These are phyloP conservation scores for Hyaloscypha finlandica DNA, from an alignment of 495 filamentous ascomycete genomes.

Conservation along the genomic window DNA sequence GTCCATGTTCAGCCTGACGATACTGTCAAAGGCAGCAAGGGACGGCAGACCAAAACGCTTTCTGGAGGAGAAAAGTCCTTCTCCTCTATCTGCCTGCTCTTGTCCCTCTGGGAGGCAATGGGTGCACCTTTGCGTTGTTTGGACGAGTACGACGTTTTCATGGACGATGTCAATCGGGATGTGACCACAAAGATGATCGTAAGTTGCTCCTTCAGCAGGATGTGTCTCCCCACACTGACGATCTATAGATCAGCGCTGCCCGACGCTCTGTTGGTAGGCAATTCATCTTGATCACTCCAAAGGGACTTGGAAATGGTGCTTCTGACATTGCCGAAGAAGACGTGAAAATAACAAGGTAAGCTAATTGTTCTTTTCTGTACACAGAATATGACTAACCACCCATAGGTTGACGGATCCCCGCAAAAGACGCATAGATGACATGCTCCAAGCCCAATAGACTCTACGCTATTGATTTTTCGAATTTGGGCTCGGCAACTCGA, in stretches of 20 bases:
- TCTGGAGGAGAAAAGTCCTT: slow-evolving; percentile 98
- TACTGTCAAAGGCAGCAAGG: slow-evolving; percentile 61
- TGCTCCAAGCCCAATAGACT: slow-evolving; percentile 27
- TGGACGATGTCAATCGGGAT: slow-evolving; percentile 95
- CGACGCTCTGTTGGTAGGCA: slow-evolving; percentile 84
- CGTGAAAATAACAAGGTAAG: slow-evolving; percentile 82
- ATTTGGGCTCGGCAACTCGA: neutral
- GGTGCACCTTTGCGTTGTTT: slow-evolving; percentile 90
- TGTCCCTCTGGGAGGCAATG: slow-evolving; percentile 98
- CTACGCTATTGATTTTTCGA: neutral
- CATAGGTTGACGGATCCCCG: slow-evolving; percentile 61
- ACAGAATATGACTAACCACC: neutral
- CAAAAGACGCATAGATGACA: slow-evolving; percentile 43
- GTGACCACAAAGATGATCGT: slow-evolving; percentile 96
- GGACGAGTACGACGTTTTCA: slow-evolving; percentile 99
- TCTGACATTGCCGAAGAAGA: slow-evolving; percentile 60
- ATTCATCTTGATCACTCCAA: slow-evolving; percentile 96
- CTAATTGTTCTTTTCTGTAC: slow-evolving; percentile 21
- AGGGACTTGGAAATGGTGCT: slow-evolving; percentile 72
- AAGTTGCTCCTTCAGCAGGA: slow-evolving; percentile 35
- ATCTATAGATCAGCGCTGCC: slow-evolving; percentile 75
- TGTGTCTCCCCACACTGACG: slow-evolving; percentile 13
- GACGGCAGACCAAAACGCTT: slow-evolving; percentile 83
- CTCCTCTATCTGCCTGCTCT: slow-evolving; percentile 88
- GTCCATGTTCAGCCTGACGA: slow-evolving; percentile 83